Evolutionary conservation across 805 yeast genomes (phyloP), one percentile per base, ranked within the genome.

Genomic region (Lipomyces kockii): DNA sequence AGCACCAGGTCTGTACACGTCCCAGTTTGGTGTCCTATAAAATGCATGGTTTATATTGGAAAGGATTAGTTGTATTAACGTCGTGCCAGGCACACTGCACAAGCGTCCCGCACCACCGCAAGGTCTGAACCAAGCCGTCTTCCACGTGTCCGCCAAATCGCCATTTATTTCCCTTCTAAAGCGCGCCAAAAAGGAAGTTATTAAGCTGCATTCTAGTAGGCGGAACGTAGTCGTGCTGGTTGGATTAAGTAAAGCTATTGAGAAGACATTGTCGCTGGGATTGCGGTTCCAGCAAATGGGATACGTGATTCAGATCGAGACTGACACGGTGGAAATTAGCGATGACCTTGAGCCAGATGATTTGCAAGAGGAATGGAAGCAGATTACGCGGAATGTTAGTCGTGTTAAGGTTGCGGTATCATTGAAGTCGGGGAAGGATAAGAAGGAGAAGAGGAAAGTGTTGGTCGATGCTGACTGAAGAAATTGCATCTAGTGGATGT

Each of bases 91-190:
- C 17, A 52, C 35, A 25, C 55, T 52, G 6, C 55, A 52, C 29
- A 52, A 52, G n/a, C 29, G 55, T 25, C 55, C 55, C 11, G 55
- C 34, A 3, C 49, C 49, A 8, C 29, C 32, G 25, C 60, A 34
- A 32, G 22, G 27, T 14, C 52, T n/a, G 17, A 39, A 11, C 32
- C 20, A 22, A 5, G n/a, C 20, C 55, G 39, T 25, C 5, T 67
- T 69, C 37, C 54, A 63, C 29, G 71, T 69, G 39, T 39, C 54
- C 6, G 64, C 68, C 14, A 56, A 51, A 32, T 63, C 72, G n/a
- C 72, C 72, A 17, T 69, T 69, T 57, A 63, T 69, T 11, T 67
- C 72, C 35, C 63, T 65, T 2, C 64, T 69, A 46, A 67, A 69
- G 53, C 72, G 67, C 27, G 67, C 71, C 17, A 60, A 63, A 32